These are phyloP conservation scores for Backusella psychrophila DNA, from an alignment of 192 early-diverging fungal genomes.

Conservation along the genomic window DNA sequence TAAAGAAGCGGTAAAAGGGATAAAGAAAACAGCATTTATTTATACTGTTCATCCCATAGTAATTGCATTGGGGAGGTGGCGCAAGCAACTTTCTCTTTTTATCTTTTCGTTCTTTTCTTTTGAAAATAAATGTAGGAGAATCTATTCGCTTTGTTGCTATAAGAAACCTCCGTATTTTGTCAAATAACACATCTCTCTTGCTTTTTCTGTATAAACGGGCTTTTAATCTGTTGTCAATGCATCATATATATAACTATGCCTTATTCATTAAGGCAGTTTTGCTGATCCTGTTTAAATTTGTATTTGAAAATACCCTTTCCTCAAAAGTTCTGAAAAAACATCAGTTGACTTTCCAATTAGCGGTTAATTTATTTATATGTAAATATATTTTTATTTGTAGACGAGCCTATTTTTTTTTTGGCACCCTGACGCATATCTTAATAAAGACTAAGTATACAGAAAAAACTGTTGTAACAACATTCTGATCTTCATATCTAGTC, in stretches of 20 bases:
- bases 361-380: not conserved
- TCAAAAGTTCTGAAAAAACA: not conserved
- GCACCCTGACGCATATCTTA: not conserved
- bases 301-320: not conserved
- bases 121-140: not conserved
- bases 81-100: slow-evolving; percentile 1
- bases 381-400: not conserved
- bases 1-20: not conserved
- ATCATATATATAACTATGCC: not conserved
- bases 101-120: slow-evolving; percentile 1
- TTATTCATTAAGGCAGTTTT: not conserved
- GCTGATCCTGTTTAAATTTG: not conserved
- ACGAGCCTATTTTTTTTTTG: not conserved
- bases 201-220: not conserved
- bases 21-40: not conserved
- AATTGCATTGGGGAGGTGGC: slow-evolving; percentile 1
- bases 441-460: slow-evolving; percentile 1
- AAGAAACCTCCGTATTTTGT: not conserved
- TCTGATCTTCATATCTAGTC: not conserved
- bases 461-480: slow-evolving; percentile 5
- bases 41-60: not conserved
- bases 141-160: not conserved
- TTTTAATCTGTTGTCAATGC: slow-evolving; percentile 1
- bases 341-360: not conserved
- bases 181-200: not conserved